Percentiles rank a stretch among this genome's conserved stretches.
phyloP scores from a whole-genome alignment of 345 rosid genomes.

The Xanthoceras sorbifolium region DNA sequence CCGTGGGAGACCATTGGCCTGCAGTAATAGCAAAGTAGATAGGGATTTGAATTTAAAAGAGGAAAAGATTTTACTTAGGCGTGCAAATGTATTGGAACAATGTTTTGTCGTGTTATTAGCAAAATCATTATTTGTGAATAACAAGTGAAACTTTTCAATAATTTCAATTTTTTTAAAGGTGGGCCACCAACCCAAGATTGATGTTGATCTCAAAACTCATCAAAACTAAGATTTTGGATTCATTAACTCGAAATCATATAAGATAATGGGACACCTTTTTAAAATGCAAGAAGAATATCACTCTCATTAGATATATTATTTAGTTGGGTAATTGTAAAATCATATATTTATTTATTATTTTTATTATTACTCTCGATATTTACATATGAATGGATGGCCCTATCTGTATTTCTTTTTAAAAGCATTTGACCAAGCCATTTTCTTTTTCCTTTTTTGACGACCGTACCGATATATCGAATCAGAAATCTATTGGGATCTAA shows the following conservation, averaged over 20 bases:
- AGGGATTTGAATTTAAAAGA: background rate
- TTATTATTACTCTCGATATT: background rate
- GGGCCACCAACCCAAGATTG: constrained; percentile 26
- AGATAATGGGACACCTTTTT: constrained; percentile 4
- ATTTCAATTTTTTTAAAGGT: constrained; percentile 6
- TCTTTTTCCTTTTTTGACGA: too few species aligned
- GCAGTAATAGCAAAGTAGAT: background rate
- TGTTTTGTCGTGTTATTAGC: constrained; percentile 10
- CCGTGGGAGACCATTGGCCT: background rate
- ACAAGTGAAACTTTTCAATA: constrained; percentile 25
- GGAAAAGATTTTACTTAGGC: background rate
- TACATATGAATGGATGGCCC: background rate
- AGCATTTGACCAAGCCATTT: background rate
- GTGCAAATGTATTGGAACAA: constrained; percentile 15
- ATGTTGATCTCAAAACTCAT: constrained; percentile 30
- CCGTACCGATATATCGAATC: too few species aligned
- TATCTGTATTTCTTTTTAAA: background rate
- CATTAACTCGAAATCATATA: constrained; percentile 5
- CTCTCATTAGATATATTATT: background rate
- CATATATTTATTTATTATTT: background rate
- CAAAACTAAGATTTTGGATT: constrained; percentile 13
- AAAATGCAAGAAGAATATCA: background rate
- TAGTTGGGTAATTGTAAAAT: background rate
- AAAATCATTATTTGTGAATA: constrained; percentile 7
- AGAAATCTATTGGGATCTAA: too few species aligned